A percentile compares a stretch with the other conserved stretches of the same genome.
phyloP scores from a whole-genome alignment of 2,329 filamentous ascomycete species.

The Fusarium sp. region DNA sequence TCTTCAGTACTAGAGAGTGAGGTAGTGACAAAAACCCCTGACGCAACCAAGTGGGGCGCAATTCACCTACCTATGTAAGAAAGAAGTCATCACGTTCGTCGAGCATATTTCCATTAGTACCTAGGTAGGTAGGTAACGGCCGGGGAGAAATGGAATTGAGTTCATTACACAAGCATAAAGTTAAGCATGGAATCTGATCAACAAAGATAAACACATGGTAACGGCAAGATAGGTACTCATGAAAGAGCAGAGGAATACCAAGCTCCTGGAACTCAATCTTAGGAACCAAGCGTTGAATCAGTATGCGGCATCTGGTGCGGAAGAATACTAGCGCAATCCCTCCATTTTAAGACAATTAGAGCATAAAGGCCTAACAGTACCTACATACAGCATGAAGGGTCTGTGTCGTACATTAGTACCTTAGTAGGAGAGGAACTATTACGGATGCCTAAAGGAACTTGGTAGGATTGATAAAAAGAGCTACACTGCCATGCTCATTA shows the following conservation, averaged over 20 bases:
- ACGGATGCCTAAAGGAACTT: neutral
- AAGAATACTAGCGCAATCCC: neutral
- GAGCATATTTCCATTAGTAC: neutral
- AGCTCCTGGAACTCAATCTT: neutral
- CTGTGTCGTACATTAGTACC: neutral
- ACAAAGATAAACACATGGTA: neutral
- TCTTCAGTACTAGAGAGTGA: neutral
- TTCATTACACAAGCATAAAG: neutral
- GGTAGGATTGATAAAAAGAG: neutral
- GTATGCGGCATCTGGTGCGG: neutral
- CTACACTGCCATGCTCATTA: constrained; percentile 40
- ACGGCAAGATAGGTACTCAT: neutral
- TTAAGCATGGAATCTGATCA: neutral
- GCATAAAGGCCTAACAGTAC: neutral
- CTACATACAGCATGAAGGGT: neutral
- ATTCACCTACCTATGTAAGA: neutral
- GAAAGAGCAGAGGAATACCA: neutral
- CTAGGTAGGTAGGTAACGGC: neutral
- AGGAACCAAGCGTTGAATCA: neutral
- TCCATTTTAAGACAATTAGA: neutral
- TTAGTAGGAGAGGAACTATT: neutral
- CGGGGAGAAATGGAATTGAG: neutral
- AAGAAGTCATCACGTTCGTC: neutral
- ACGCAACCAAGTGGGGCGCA: constrained; percentile 41
- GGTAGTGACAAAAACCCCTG: constrained; percentile 16